Evolutionary conservation across 176 grass and related monocot genomes (phyloP), one percentile per base, ranked within the genome.

Genomic region (Lolium multiflorum): DNA sequence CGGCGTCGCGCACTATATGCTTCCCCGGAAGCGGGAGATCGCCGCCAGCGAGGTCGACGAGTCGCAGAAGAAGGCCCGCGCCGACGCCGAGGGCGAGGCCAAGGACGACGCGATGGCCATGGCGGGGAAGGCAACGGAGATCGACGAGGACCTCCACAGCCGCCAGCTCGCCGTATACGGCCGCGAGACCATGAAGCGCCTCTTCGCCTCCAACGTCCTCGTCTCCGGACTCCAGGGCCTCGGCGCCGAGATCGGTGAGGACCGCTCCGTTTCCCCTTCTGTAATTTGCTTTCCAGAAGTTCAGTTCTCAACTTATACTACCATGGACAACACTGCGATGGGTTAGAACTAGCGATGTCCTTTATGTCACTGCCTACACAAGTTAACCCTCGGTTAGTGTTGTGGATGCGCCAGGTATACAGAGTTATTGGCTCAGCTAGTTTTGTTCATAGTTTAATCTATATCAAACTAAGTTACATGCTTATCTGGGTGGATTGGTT

Each of bases 131-230:
- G 58, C 58, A 6, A 16, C 78, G n/a, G 78, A 81, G 78, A 81
- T 81, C 78, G 60, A 81, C 11, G 60, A 81, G 78, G 78, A 81
- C 78, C 78, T 81, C 60, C 78, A 81, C 60, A 66, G 78, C 78
- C 78, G 78, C 60, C 59, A 81, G 78, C 78, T 81, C 78, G 60
- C 78, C 43, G 78, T 81, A 1, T 81, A 81, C 22, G 78, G 60
- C 11, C 82, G 94, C 87, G 91, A 93, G 78, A 96, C 94, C 43
- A 96, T 96, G 94, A 88, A 92, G 87, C 89, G 94, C 3, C 94
- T 96, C 71, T 95, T 95, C 12, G 94, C 71, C 41, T 95, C 94
- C 77, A 93, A 95, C 57, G 81, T 95, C 43, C 94, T 95, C 44
- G 89, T 93, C 57, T 95, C 91, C 1, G 94, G 94, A 2, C 87